Conservation (phyloP, 192 early-diverging fungal species). For the Coemansia sp. region DNA sequence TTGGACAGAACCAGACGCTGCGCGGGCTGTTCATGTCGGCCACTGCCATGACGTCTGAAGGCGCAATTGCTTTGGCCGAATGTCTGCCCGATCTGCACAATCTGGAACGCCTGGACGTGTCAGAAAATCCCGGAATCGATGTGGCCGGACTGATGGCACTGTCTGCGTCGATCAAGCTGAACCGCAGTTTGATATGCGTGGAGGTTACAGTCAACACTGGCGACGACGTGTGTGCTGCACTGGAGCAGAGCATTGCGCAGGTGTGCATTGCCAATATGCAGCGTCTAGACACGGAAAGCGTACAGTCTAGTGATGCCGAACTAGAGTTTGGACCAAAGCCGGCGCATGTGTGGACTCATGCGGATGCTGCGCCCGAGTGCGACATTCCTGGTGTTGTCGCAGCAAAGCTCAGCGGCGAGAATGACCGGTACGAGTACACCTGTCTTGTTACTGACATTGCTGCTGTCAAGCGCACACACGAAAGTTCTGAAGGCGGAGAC, state of each 20-base stretch:
- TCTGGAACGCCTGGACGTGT: constrained; percentile 72
- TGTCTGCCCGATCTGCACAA: constrained; percentile 70
- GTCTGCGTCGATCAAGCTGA: constrained; percentile 78
- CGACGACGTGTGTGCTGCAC: constrained; percentile 53
- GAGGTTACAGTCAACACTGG: constrained; percentile 63
- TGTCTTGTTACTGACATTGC: constrained; percentile 42
- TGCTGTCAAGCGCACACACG: constrained; percentile 27
- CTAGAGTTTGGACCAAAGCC: constrained; percentile 30
- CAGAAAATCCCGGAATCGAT: constrained; percentile 71
- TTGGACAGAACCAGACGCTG: constrained; percentile 64
- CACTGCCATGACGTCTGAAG: constrained; percentile 66
- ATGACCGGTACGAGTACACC: constrained; percentile 28
- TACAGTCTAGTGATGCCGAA: constrained; percentile 20
- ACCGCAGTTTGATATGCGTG: constrained; percentile 68
- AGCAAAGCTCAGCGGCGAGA: constrained; percentile 36
- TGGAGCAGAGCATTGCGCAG: constrained; percentile 53
- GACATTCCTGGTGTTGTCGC: constrained; percentile 27
- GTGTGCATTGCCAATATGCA: constrained; percentile 58
- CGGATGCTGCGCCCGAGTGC: constrained; percentile 30
- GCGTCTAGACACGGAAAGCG: constrained; percentile 22
- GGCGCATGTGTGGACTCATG: constrained; percentile 26
- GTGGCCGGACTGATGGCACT: constrained; percentile 82
- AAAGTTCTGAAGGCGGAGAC: background rate
- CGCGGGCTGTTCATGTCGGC: constrained; percentile 63
- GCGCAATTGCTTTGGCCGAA: constrained; percentile 80